A percentile compares a stretch with the other conserved stretches of the same genome.
Conservation (phyloP, 2,329 filamentous ascomycete species). For the Aspergillus pseudoterreus region DNA sequence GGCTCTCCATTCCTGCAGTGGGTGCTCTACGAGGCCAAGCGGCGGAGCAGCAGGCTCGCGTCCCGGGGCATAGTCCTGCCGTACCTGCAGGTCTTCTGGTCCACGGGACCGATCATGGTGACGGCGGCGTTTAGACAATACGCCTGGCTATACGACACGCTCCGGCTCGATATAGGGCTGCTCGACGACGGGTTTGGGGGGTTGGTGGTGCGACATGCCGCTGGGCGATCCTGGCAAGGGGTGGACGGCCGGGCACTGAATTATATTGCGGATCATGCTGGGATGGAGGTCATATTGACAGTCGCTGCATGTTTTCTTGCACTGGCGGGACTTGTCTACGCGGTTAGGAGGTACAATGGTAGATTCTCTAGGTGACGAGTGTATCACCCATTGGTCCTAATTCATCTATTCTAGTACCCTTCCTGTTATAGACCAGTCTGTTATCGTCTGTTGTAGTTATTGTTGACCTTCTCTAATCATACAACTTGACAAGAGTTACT, state of each 20-base stretch:
- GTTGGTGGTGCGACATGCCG: conserved; percentile 10
- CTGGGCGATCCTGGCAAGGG: conserved; percentile 18
- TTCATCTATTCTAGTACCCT: too few species aligned
- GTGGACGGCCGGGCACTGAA: conserved; percentile 13
- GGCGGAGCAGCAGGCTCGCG: conserved; percentile 4
- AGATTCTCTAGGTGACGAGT: neutral
- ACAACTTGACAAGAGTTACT: too few species aligned
- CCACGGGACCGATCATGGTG: conserved; percentile 18
- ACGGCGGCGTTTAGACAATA: conserved; percentile 15
- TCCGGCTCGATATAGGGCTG: conserved; percentile 6
- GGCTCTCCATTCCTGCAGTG: conserved; percentile 13
- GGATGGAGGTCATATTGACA: neutral
- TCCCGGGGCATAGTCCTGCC: conserved; percentile 11
- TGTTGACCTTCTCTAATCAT: too few species aligned
- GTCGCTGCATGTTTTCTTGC: neutral
- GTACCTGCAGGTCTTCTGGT: conserved; percentile 20
- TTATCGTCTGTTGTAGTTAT: too few species aligned
- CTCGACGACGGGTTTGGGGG: conserved; percentile 11
- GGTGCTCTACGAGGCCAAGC: conserved; percentile 15
- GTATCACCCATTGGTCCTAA: too few species aligned
- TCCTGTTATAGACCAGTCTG: too few species aligned
- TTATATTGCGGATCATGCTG: conserved; percentile 12
- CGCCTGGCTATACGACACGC: conserved; percentile 2
- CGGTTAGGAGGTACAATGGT: neutral
- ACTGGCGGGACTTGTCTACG: neutral